A percentile compares a stretch with the other conserved stretches of the same genome.
phyloP scores from a whole-genome alignment of 1,284 basidiomycete genomes.

The Cutaneotrichosporon spelunceum region DNA sequence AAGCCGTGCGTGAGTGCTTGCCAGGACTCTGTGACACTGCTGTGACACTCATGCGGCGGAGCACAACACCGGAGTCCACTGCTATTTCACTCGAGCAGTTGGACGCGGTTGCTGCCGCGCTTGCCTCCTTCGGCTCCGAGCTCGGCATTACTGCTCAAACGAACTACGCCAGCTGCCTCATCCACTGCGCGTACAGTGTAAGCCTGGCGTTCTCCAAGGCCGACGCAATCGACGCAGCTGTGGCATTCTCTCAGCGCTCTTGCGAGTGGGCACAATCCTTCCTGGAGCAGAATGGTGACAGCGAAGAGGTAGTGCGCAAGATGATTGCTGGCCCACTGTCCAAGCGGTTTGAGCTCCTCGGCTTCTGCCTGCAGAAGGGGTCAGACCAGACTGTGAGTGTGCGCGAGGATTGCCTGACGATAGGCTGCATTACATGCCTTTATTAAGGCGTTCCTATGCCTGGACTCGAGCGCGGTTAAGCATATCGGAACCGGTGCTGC shows the following conservation, averaged over 20 bases:
- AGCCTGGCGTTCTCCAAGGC: conserved; percentile 39
- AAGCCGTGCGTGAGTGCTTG: conserved; percentile 6
- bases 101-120: background rate
- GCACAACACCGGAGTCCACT: background rate
- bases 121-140: background rate
- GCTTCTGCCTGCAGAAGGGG: conserved; percentile 57
- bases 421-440: conserved; percentile 28
- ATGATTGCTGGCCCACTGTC: conserved; percentile 10
- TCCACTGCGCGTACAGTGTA: conserved; percentile 21
- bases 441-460: conserved; percentile 18
- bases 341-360: conserved; percentile 73
- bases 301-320: conserved; percentile 7
- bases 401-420: background rate
- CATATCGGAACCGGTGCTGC: conserved; percentile 11
- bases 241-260: conserved; percentile 32
- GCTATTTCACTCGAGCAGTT: conserved; percentile 4
- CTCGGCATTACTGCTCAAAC: background rate
- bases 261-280: conserved; percentile 29
- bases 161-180: conserved; percentile 7
- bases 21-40: conserved; percentile 17
- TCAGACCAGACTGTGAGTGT: conserved; percentile 53
- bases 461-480: background rate
- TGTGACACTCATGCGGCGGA: background rate
- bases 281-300: conserved; percentile 13
- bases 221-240: conserved; percentile 30